phyloP scores from a whole-genome alignment of 2,329 filamentous ascomycete species.

The Akanthomyces muscarius region DNA sequence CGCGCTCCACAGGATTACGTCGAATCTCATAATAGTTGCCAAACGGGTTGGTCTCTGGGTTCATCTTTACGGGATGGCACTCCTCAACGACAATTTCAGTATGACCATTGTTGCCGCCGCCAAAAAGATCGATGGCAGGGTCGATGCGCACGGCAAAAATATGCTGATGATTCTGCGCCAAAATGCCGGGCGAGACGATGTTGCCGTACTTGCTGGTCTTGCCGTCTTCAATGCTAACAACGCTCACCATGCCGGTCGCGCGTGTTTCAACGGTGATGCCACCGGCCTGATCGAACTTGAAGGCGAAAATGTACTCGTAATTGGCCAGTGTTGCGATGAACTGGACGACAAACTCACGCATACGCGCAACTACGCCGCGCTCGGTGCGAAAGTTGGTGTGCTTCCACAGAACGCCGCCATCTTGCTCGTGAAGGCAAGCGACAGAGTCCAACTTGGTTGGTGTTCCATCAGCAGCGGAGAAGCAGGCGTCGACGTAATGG shows the following conservation, averaged over 20 bases:
- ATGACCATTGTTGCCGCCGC: constrained; percentile 36
- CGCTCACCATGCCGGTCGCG: constrained; percentile 62
- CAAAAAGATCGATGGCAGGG: constrained; percentile 52
- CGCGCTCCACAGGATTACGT: constrained; percentile 42
- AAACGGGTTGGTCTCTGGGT: constrained; percentile 53
- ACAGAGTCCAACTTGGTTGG: constrained; percentile 52
- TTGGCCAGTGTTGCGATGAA: constrained; percentile 67
- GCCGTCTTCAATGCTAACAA: constrained; percentile 55
- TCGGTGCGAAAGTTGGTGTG: constrained; percentile 66
- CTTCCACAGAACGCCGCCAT: constrained; percentile 68
- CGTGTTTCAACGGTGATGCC: constrained; percentile 59
- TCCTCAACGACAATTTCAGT: constrained; percentile 48
- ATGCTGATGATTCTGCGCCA: constrained; percentile 69
- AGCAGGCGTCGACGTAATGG: constrained; percentile 57
- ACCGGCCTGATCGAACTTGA: constrained; percentile 57
- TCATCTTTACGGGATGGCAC: constrained; percentile 33
- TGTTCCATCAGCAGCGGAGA: constrained; percentile 50
- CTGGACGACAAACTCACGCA: constrained; percentile 62
- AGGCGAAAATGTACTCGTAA: constrained; percentile 60
- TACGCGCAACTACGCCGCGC: constrained; percentile 56
- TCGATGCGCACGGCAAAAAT: constrained; percentile 64
- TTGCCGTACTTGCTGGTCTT: constrained; percentile 53
- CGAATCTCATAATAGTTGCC: constrained; percentile 58
- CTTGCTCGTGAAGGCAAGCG: constrained; percentile 67
- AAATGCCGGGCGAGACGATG: constrained; percentile 58